Percentiles rank a stretch among this genome's conserved stretches.
Evolutionary conservation across 176 grass and related monocot genomes (phyloP).

Genomic region (Calamus simplicifolius): DNA sequence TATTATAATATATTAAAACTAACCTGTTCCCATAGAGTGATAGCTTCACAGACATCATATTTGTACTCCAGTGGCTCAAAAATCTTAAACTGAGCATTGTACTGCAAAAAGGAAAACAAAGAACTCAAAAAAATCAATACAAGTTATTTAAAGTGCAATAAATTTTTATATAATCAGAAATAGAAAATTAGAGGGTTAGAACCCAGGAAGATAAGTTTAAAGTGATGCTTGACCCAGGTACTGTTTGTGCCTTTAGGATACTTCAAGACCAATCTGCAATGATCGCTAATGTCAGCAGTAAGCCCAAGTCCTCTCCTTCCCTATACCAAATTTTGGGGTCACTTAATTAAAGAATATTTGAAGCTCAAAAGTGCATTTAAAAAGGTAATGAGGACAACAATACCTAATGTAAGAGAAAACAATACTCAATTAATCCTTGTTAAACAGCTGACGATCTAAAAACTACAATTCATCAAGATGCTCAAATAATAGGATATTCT

Average conservation of each 20-base stretch:
- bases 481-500: too few relatives aligned
- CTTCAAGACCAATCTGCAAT: conserved; percentile 78
- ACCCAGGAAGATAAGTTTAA: conserved; percentile 18
- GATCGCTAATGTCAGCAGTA: conserved; percentile 64
- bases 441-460: too few relatives aligned
- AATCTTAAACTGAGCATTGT: conserved; percentile 79
- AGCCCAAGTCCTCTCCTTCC: conserved; percentile 82
- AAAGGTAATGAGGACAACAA: background rate
- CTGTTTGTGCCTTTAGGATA: conserved; percentile 84
- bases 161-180: background rate
- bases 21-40: conserved; percentile 95
- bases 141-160: background rate
- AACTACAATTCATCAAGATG: too few relatives aligned
- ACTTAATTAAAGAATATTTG: conserved; percentile 6
- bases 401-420: too few relatives aligned
- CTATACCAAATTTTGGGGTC: conserved; percentile 36
- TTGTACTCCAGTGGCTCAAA: conserved; percentile 80
- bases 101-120: conserved; percentile 42
- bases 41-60: conserved; percentile 70
- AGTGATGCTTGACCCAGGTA: conserved; percentile 54
- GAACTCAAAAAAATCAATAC: conserved; percentile 1
- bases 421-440: too few relatives aligned
- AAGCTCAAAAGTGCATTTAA: background rate
- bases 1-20: conserved; percentile 19
- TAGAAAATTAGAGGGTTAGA: background rate